Evolutionary conservation across 2,329 filamentous ascomycete species (phyloP), one percentile per base, ranked within the genome.

Genomic region (Aspergillus sp.): DNA sequence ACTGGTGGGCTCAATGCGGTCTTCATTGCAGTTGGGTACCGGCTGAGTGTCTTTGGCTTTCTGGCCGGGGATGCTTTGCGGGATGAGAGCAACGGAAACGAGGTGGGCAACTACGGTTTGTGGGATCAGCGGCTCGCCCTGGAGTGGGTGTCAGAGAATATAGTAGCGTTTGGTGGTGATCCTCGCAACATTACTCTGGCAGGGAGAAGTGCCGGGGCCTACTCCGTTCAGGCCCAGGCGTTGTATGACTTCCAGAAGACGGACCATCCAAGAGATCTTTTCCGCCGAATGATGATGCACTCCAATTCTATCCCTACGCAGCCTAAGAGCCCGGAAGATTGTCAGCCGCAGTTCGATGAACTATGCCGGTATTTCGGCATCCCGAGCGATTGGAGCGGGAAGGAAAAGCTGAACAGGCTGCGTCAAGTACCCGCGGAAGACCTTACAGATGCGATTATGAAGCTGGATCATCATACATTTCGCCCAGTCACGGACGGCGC

Each of bases 251-350:
- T 75, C 53, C 61, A 72, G 5, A 52, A 47, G 2, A 13, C 21
- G 2, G 56, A 47, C 5, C 20, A 47, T 3, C 38, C 69, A 70
- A 47, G 72, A 71, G 45, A 71, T 68, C 29, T 66, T 58, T 50
- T 74, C 43, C 67, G 67, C 7, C 64, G 74, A 1, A 55, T 77
- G 4, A 71, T 74, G 52, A 75, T 78, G 69, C 69, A 71, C 43
- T 78, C 76, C 2, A 79, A 78, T 54, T 73, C 75, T 0, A 76
- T 78, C 19, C 74, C 73, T 0, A 72, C 76, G 3, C 75, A 78
- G 32, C 75, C 75, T 0, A 77, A 74, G 13, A 69, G 64, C 0
- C 57, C 73, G 0, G 58, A 58, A 0, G 71, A 76, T 21, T 63
- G 67, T 0, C 69, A 76, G 9, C 56, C 53, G 0, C 76, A 78